Evolutionary conservation across 1,284 basidiomycete genomes (phyloP), one percentile per base, ranked within the genome.

Genomic region (Pseudozyma thailandica): DNA sequence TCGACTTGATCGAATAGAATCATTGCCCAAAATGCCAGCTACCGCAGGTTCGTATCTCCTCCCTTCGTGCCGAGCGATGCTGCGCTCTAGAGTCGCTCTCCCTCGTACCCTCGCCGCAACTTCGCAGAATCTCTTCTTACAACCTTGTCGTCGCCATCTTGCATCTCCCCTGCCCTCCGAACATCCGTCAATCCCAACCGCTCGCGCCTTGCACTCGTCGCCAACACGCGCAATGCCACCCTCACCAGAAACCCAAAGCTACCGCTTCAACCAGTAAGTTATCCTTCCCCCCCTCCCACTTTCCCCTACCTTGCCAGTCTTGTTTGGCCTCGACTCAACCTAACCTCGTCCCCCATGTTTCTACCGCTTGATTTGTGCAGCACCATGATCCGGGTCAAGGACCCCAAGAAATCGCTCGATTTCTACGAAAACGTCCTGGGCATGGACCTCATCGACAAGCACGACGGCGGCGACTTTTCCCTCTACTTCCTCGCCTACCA

Each of bases 341-440:
- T 13, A 23, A 23, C 38, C 26, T 43, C 5, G 6, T 27, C 21
- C 23, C 43, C 20, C 31, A 15, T 38, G 16, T 13, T 4, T 27
- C 35, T n/a, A 15, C 16, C 27, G 25, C 18, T 33, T 10, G 20
- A 18, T 38, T 6, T 16, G 9, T 21, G 8, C 50, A 78, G 94
- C 85, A 92, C 91, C 28, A 93, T 93, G 92, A 84, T 94, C 79
- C 89, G 94, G 73, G 87, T 95, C 83, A 93, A 91, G 86, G 93
- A 96, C 83, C 91, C 92, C 16, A 89, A 93, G 45, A 49, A 47
- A 41, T 78, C 75, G 41, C 69, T 82, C 41, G 60, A 78, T 42
- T 82, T 82, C 33, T 82, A 82, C 73, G 49, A 75, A 46, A 60
- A 82, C 41, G 83, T 89, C 51, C 86, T 96, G 43, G 94, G 94